Conservation (phyloP, 2,329 filamentous ascomycete species). For the Aspergillus ochraceus region DNA sequence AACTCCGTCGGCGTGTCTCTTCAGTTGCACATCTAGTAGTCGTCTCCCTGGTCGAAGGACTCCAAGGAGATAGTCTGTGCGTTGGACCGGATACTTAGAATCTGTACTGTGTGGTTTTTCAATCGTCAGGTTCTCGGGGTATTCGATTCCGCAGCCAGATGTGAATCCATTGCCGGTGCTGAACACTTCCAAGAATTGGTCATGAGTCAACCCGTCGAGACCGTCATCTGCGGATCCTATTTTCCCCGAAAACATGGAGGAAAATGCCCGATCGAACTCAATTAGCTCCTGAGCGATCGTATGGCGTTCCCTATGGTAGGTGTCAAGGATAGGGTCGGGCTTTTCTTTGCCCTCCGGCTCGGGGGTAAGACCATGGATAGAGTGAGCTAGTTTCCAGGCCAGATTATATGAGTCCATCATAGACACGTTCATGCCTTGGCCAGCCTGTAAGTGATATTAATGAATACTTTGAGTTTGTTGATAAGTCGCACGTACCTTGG, state of each 20-base stretch:
- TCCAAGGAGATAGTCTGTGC: conserved; percentile 36
- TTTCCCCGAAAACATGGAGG: conserved; percentile 43
- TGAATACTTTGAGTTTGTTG: not conserved
- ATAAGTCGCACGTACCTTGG: conserved; percentile 49
- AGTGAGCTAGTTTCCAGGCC: conserved; percentile 42
- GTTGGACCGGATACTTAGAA: conserved; percentile 26
- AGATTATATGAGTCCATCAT: conserved; percentile 59
- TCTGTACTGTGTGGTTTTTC: conserved; percentile 17
- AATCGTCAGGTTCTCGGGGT: conserved; percentile 31
- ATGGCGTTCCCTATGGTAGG: conserved; percentile 39
- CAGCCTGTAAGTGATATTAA: conserved; percentile 47
- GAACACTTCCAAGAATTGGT: conserved; percentile 38
- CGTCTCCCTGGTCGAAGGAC: conserved; percentile 37
- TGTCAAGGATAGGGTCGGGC: conserved; percentile 33
- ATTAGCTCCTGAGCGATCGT: conserved; percentile 40
- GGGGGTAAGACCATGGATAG: conserved; percentile 38
- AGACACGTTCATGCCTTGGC: conserved; percentile 78
- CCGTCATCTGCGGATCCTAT: conserved; percentile 29
- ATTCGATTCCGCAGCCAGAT: conserved; percentile 42
- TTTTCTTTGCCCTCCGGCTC: conserved; percentile 7
- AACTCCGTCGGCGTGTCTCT: conserved; percentile 39
- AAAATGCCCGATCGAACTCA: conserved; percentile 41
- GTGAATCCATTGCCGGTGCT: conserved; percentile 40
- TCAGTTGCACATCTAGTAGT: conserved; percentile 33
- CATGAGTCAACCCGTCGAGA: conserved; percentile 29